These are phyloP conservation scores for Thamnidium elegans DNA, from an alignment of 192 early-diverging fungal species.

Conservation along the genomic window DNA sequence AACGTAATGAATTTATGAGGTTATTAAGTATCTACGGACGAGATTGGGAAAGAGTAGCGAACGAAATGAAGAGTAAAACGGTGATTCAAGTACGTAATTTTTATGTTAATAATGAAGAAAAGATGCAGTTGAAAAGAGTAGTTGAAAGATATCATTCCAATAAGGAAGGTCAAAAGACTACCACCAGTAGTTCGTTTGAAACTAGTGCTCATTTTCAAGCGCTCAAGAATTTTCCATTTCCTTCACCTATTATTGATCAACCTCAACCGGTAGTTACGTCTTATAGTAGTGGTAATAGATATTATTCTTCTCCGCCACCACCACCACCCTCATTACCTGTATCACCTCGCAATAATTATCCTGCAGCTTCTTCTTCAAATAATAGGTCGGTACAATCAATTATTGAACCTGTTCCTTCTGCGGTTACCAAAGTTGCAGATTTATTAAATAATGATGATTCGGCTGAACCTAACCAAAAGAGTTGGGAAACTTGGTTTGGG, in stretches of 20 bases:
- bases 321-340: not conserved
- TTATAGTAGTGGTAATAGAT: conserved; percentile 2
- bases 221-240: conserved; percentile 25
- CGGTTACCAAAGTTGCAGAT: conserved; percentile 34
- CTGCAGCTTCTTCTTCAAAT: conserved; percentile 9
- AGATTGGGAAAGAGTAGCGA: conserved; percentile 78
- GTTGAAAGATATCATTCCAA: conserved; percentile 19
- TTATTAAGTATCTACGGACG: conserved; percentile 60
- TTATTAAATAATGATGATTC: conserved; percentile 38
- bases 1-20: conserved; percentile 69
- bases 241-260: conserved; percentile 13
- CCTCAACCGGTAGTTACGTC: not conserved
- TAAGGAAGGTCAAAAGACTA: not conserved
- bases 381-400: not conserved
- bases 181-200: conserved; percentile 25
- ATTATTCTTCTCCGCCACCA: conserved; percentile 9
- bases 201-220: conserved; percentile 20
- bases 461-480: conserved; percentile 29
- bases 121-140: conserved; percentile 29
- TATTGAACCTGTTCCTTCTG: conserved; percentile 21
- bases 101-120: conserved; percentile 60
- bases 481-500: conserved; percentile 42
- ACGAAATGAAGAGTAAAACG: conserved; percentile 73
- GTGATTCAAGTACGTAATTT: conserved; percentile 82
- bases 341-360: not conserved